Evolutionary conservation across 2,329 filamentous ascomycete species (phyloP).

Genomic region (Pestalotiopsis sp.): DNA sequence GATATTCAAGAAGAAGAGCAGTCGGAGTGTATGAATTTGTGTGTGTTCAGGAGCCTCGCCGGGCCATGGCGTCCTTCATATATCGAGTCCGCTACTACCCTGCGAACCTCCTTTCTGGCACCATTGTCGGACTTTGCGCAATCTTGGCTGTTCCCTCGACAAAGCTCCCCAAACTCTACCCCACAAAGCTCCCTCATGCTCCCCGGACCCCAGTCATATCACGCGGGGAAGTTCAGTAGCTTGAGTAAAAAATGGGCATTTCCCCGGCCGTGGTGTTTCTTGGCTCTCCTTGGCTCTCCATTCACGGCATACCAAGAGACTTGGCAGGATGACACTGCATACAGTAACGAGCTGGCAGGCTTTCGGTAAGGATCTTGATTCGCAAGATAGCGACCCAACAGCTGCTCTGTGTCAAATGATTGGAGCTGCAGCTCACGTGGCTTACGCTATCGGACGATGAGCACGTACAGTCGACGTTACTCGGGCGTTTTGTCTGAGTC

Average conservation of each 20-base stretch:
- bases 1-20: background rate
- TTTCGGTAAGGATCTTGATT: background rate
- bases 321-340: slow-evolving; percentile 9
- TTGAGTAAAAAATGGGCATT: background rate
- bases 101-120: background rate
- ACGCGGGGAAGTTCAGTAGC: background rate
- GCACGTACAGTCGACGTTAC: background rate
- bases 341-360: background rate
- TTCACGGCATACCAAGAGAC: slow-evolving; percentile 1
- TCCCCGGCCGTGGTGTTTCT: slow-evolving; percentile 4
- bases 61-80: background rate
- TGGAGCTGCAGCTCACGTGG: slow-evolving; percentile 4
- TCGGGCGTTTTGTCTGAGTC: background rate
- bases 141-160: background rate
- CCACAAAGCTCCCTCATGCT: background rate
- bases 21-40: background rate
- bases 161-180: background rate
- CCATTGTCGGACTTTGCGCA: background rate
- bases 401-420: background rate
- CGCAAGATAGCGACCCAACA: background rate
- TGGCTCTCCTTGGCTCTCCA: slow-evolving; percentile 9
- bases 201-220: slow-evolving; percentile 1
- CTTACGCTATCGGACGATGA: background rate
- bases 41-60: background rate
- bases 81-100: background rate